phyloP scores from a whole-genome alignment of 179 eudicot species.

The Pouteria campechiana region DNA sequence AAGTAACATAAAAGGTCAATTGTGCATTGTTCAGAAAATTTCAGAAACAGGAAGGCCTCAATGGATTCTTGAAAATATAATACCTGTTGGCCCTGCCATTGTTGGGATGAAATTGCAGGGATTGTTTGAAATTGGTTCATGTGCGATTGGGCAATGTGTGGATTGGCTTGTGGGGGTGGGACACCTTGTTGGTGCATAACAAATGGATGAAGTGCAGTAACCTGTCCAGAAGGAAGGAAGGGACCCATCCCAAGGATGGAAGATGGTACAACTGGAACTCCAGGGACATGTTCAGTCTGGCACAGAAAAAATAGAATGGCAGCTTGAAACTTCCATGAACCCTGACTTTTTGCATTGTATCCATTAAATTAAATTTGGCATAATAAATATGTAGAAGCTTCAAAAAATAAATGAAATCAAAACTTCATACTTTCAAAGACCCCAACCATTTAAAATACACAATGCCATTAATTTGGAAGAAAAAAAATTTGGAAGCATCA shows the following conservation, averaged over 20 bases:
- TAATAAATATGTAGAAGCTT: no score
- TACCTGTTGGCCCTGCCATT: conserved; percentile 86
- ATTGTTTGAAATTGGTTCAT: conserved; percentile 53
- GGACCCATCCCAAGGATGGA: conserved; percentile 70
- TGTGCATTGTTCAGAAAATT: no score
- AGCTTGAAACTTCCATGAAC: neutral
- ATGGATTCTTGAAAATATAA: no score
- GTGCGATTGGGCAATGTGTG: conserved; percentile 59
- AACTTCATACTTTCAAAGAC: no score
- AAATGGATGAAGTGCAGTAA: conserved; percentile 74
- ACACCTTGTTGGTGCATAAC: conserved; percentile 78
- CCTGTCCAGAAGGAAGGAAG: conserved; percentile 66
- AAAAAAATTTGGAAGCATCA: no score
- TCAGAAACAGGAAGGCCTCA: no score
- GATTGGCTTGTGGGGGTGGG: conserved; percentile 43
- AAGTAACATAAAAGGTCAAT: neutral
- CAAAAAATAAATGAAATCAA: no score
- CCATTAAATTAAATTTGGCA: no score
- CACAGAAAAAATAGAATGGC: conserved; percentile 2
- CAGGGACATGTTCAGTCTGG: conserved; percentile 54
- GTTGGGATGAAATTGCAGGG: conserved; percentile 45
- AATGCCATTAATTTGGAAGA: no score
- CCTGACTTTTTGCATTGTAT: no score
- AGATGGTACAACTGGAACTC: conserved; percentile 47
- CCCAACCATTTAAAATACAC: no score